Evolutionary conservation across 192 early-diverging fungal genomes (phyloP), one percentile per base, ranked within the genome.

Genomic region (Coemansia asiatica): DNA sequence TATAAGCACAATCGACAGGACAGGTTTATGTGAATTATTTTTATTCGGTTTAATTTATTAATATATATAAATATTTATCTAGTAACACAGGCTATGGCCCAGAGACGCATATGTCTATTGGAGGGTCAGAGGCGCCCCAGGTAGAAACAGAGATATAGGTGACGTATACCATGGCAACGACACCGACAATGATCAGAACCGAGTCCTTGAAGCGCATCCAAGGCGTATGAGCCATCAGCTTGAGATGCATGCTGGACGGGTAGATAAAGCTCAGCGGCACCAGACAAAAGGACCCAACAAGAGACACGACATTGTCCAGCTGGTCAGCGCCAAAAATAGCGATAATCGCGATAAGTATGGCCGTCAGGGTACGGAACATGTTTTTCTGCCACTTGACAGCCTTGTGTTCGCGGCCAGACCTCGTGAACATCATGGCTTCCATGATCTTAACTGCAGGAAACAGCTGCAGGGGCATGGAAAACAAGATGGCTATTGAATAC

Each of bases 371-470:
- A 25, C 96, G 85, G 80, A 92, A 94, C 46, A 85, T 56, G 75
- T 96, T 98, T 74, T 92, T 91, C 60, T 88, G 87, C 91, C 91
- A 92, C 81, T 98, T 96, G 64, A 95, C 87, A 50, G 84, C 64
- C 49, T 60, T 79, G 58, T 87, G 85, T 60, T 83, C 75, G 61
- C 95, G 94, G 46, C 96, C 96, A 35, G 90, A 91, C 70, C 88
- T 83, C 5, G 84, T 78, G 68, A 96, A 96, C 53, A 95, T 64
- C 47, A 86, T 92, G 54, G 86, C 89, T 66, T 98, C 95, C 71
- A 90, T 88, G 72, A 98, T 98, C 71, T 91, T 89, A 68, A 96
- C 92, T 2, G 93, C 91, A 0, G 96, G 95, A 74, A 97, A 98
- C 38, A 96, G 83, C 40, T 92, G 92, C 33, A 98, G 74, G 2